Evolutionary conservation across 306 rosid species (phyloP), one percentile per base, ranked within the genome.

Genomic region (Fragaria ananassa): DNA sequence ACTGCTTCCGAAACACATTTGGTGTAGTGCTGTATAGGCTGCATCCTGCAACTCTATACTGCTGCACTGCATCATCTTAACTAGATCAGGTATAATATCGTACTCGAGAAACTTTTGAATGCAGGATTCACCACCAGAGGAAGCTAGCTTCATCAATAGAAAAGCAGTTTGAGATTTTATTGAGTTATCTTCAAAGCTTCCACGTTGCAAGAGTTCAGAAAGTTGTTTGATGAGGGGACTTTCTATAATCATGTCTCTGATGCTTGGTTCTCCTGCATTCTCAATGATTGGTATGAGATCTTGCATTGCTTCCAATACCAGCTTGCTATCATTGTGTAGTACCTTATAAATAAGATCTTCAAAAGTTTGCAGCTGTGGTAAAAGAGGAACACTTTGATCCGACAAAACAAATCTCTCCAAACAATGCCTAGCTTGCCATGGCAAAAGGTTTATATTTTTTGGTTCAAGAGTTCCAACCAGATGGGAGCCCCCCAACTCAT

Each of bases 101-200:
- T 75, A 75, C 71, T 80, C 72, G 0, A 80, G 76, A 50, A 75
- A 80, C 79, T 69, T 75, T 71, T 61, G 41, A 34, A 71, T 68
- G 76, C 71, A 73, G 51, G 82, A 49, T 77, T 82, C 81, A 11
- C 83, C 83, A 49, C 81, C 82, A 67, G 82, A 61, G 56, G 79
- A 74, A 29, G 81, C 85, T 37, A 74, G 50, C 74, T 78, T 78
- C 82, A 68, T 82, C 25, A 74, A 46, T 31, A 67, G 68, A 74
- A 82, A 78, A 46, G 68, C 68, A 50, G 74, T 61, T 27, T 73
- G 70, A 42, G 80, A 75, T 39, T 42, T 78, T 23, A 21, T 21
- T 63, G 76, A 73, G 50, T 50, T 57, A 14, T 61, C 68, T 39
- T 49, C 75, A 2, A 54, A 46, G 65, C 25, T 41, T 65, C 58